phyloP scores from a whole-genome alignment of 1,284 basidiomycete genomes.

The Sutorius eximius region DNA sequence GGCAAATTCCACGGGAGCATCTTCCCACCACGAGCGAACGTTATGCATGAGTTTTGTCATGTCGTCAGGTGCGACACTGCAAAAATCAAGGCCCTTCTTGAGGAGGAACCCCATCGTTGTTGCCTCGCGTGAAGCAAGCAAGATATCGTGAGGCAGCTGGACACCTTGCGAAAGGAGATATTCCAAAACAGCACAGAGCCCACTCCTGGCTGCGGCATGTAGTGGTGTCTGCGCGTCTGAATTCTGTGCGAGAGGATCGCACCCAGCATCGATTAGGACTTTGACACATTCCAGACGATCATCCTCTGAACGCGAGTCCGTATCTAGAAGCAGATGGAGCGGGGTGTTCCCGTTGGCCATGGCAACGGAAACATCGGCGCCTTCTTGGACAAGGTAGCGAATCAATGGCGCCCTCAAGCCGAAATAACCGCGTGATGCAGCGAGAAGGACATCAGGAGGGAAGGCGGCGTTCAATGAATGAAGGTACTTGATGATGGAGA shows the following conservation, averaged over 20 bases:
- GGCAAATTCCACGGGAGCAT: neutral
- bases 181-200: neutral
- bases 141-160: neutral
- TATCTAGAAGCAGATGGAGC: neutral
- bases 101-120: neutral
- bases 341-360: neutral
- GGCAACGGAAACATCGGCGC: neutral
- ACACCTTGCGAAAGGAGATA: neutral
- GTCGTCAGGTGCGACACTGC: fast-evolving
- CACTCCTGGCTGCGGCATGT: neutral
- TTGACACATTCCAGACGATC: neutral
- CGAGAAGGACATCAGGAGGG: slow-evolving; percentile 1
- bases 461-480: neutral
- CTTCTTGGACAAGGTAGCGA: neutral
- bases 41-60: neutral
- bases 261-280: slow-evolving; percentile 1
- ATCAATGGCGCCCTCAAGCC: neutral
- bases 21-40: too few species aligned
- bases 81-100: neutral
- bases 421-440: neutral
- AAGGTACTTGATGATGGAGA: neutral
- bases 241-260: neutral
- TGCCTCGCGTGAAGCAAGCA: neutral
- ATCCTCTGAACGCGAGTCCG: too few species aligned
- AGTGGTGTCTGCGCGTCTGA: neutral